Percentiles rank a stretch among this genome's conserved stretches.
Conservation (phyloP, 2,329 filamentous ascomycete species). For the Penicillium sp. region DNA sequence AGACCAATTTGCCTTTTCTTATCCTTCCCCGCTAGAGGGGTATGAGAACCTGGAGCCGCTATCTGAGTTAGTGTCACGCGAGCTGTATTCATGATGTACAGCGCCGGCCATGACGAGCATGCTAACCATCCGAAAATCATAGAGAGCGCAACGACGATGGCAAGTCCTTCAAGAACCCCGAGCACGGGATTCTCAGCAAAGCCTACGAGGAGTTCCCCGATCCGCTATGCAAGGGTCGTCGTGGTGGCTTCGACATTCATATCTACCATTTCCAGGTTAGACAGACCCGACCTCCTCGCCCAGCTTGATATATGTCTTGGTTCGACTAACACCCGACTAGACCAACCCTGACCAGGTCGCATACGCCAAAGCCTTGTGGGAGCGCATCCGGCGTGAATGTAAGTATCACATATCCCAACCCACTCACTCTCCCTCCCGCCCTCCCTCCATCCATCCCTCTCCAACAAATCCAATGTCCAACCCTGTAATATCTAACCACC, state of each 20-base stretch:
- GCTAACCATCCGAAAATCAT: neutral
- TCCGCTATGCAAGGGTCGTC: conserved; percentile 68
- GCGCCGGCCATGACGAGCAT: no score
- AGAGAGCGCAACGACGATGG: conserved; percentile 72
- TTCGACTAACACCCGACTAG: conserved; percentile 37
- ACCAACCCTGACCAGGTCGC: conserved; percentile 65
- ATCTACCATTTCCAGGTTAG: conserved; percentile 75
- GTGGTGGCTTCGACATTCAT: conserved; percentile 84
- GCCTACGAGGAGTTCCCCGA: conserved; percentile 73
- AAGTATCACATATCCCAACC: conserved; percentile 21
- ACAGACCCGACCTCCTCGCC: neutral
- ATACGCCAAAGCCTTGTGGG: conserved; percentile 75
- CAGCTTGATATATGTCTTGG: neutral
- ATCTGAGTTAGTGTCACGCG: conserved; percentile 44
- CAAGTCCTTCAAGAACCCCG: conserved; percentile 75
- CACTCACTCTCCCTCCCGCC: no score
- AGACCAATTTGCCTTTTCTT: conserved; percentile 59
- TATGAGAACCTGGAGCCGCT: conserved; percentile 58
- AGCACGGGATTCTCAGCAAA: conserved; percentile 64
- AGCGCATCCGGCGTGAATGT: conserved; percentile 82
- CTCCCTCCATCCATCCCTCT: neutral
- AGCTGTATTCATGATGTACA: neutral
- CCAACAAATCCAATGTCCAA: neutral
- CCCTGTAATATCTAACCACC: neutral
- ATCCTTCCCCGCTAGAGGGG: conserved; percentile 61